A percentile compares a stretch with the other conserved stretches of the same genome.
phyloP scores from a whole-genome alignment of 176 grass and related monocot species.

The Phyllostachys edulis region DNA sequence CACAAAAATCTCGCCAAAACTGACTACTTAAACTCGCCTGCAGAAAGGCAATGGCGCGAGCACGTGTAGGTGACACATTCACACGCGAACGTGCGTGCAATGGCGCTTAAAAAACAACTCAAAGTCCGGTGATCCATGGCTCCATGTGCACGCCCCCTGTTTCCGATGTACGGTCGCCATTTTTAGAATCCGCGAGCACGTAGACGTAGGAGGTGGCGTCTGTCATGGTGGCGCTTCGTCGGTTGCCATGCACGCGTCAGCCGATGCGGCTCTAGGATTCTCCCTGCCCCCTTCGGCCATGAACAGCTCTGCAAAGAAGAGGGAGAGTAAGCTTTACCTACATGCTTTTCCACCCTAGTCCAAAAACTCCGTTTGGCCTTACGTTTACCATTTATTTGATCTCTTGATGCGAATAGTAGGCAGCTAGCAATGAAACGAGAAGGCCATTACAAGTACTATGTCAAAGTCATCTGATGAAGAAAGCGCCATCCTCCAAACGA shows the following conservation, averaged over 20 bases:
- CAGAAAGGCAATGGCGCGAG: not conserved
- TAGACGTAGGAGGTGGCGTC: not conserved
- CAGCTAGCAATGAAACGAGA: not conserved
- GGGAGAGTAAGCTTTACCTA: not conserved
- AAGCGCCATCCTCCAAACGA: not conserved
- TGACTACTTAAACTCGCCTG: not conserved
- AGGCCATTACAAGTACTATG: not conserved
- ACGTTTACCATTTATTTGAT: not conserved
- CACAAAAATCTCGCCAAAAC: not conserved
- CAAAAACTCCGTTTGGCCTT: not conserved
- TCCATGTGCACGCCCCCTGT: not conserved
- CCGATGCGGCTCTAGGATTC: not conserved
- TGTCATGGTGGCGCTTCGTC: not conserved
- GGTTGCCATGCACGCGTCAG: not conserved
- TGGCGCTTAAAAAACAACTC: not conserved
- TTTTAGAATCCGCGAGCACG: not conserved
- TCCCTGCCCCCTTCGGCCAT: not conserved
- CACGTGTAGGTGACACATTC: not conserved
- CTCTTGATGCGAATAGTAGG: not conserved
- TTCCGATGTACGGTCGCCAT: constrained; percentile 17
- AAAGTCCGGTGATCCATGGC: not conserved
- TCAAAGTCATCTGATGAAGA: not conserved
- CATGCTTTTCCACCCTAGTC: too few relatives aligned
- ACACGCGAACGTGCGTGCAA: not conserved
- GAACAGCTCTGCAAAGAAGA: not conserved